Evolutionary conservation across 106 monocot species (phyloP).

Genomic region (Dendrobium huoshanense): DNA sequence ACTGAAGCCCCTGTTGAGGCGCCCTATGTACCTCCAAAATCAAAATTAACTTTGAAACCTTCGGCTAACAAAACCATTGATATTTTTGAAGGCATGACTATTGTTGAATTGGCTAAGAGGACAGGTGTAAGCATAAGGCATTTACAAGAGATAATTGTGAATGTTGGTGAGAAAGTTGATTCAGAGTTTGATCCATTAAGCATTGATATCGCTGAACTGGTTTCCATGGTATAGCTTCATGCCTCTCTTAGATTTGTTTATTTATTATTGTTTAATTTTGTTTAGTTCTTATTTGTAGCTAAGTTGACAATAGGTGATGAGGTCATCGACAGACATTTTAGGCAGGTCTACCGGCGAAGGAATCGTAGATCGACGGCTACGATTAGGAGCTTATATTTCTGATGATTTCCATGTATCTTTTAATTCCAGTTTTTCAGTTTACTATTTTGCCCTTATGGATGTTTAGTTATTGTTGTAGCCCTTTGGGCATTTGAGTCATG

Average conservation of each 20-base stretch:
- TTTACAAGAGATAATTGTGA: constrained; percentile 59
- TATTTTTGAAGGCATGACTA: constrained; percentile 97
- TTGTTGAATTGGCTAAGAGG: constrained; percentile 82
- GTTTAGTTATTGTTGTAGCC: too few species aligned
- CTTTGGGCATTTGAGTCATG: too few species aligned
- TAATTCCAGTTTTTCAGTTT: too few species aligned
- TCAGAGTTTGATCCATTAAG: constrained; percentile 86
- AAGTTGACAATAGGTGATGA: background rate
- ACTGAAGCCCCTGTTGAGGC: constrained; percentile 64
- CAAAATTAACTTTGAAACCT: constrained; percentile 37
- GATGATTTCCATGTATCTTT: too few species aligned
- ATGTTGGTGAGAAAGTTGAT: constrained; percentile 75
- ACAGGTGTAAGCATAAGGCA: constrained; percentile 43
- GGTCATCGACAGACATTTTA: too few species aligned
- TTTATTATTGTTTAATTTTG: background rate
- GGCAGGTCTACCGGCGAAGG: too few species aligned
- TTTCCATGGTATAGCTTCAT: constrained; percentile 63
- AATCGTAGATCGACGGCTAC: too few species aligned
- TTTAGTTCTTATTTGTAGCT: too few species aligned
- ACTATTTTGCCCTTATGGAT: too few species aligned
- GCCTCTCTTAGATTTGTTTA: background rate
- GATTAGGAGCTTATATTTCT: too few species aligned
- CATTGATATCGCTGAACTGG: constrained; percentile 81
- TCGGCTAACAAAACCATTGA: constrained; percentile 66
- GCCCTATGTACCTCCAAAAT: constrained; percentile 72